These are phyloP conservation scores for Alternaria metachromatica DNA, from an alignment of 2,329 filamentous ascomycete species.

Conservation along the genomic window DNA sequence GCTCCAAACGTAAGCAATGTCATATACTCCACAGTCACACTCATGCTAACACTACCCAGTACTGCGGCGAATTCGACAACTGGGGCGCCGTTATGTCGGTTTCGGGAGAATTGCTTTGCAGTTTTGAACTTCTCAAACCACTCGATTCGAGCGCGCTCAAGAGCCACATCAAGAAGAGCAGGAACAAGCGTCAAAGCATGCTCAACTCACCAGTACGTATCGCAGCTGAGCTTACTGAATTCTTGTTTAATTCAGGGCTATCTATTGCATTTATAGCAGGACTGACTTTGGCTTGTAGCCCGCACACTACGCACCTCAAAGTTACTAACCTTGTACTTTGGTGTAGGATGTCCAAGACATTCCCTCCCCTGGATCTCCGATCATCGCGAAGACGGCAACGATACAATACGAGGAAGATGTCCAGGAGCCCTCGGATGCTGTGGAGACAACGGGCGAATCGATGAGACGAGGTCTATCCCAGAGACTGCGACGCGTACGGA, in stretches of 20 bases:
- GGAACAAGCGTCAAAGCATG: slow-evolving; percentile 93
- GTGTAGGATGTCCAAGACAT: slow-evolving; percentile 30
- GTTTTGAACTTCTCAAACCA: slow-evolving; percentile 95
- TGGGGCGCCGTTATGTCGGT: slow-evolving; percentile 99
- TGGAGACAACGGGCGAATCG: slow-evolving; percentile 13
- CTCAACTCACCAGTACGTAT: slow-evolving; percentile 90
- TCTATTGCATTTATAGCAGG: slow-evolving; percentile 33
- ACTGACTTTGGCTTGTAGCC: slow-evolving; percentile 50
- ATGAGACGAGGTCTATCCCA: slow-evolving; percentile 21
- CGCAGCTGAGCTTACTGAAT: slow-evolving; percentile 19
- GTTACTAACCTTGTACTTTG: slow-evolving; percentile 51
- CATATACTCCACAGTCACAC: background rate
- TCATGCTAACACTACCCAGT: slow-evolving; percentile 61
- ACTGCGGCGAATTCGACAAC: slow-evolving; percentile 98
- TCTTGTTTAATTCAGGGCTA: slow-evolving; percentile 26
- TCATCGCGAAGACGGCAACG: slow-evolving; percentile 16
- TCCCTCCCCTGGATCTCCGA: slow-evolving; percentile 14
- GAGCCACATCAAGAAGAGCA: slow-evolving; percentile 98
- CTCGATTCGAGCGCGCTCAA: slow-evolving; percentile 95
- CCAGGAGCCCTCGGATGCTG: slow-evolving; percentile 14
- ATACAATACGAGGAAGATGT: slow-evolving; percentile 13
- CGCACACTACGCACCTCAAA: slow-evolving; percentile 59
- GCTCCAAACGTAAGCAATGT: slow-evolving; percentile 85
- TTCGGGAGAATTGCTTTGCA: slow-evolving; percentile 89
- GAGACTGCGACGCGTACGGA: slow-evolving; percentile 21